Base-by-base conservation (phyloP, 805 yeast species). In the Saccharomyces mikatae region DNA sequence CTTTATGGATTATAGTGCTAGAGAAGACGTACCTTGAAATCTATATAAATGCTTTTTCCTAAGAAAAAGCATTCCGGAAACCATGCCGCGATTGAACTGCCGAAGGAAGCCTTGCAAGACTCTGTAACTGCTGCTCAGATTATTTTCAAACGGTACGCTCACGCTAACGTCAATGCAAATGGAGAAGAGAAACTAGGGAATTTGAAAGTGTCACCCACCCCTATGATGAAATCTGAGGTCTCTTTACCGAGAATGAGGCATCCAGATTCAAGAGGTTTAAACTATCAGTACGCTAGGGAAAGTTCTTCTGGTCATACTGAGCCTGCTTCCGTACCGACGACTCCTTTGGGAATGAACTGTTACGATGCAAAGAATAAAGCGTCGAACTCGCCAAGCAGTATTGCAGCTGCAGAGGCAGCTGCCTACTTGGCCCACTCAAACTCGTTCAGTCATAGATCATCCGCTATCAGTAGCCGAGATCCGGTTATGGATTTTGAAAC, bases 41-140 rank as follows among this genome's bases (percentile, higher is more conserved):
- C 13, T 46, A 13, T n/a, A 26, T 14, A 46, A 13, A 46, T 46
- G 48, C 11, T n/a, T 4, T 27, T 28, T 17, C 21, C 48, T 21
- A 26, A 22, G 4, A 46, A 28, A 28, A 27, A 26, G 28, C 30
- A 27, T 22, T 22, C 48, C 17, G 44, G 46, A 10, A 30, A 22
- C 11, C 48, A 48, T 17, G 17, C 47, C 8, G 52, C 48, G 31
- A 50, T 52, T 4, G 48, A 46, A 4, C 27, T 56, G 21, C 54
- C 61, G 28, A 63, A 62, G 47, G 56, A 59, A 28, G 62, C 62
- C 5, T 53, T 58, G 47, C 60, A 53, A 26, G 67, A 63, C 26
- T 66, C 70, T 8, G 51, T 66, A 28, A 61, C 58, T 47, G 70
- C 70, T 17, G 70, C 70, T 8, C 70, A 66, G 52, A 62, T 64